Base-by-base conservation (phyloP, 2,329 filamentous ascomycete species). In the Colletotrichum musicola region DNA sequence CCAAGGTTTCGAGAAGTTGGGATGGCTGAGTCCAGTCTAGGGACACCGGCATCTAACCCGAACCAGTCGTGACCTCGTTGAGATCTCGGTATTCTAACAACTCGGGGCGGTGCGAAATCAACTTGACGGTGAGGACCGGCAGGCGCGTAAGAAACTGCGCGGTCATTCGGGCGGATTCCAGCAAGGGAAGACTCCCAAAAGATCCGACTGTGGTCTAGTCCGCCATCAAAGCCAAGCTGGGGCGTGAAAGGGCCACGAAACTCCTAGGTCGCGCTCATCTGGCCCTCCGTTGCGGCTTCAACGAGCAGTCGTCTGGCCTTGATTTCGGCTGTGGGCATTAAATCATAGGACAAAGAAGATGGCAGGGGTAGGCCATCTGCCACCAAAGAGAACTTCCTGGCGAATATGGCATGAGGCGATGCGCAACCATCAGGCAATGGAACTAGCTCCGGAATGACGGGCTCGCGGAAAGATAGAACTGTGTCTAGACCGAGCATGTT, bases 201-300 rank as follows among this genome's bases (percentile, higher is more conserved):
- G 25, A 60, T 55, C 78, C 80, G 83, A 54, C 77, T 75, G 64
- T 81, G 82, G 63, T 84, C 82, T 47, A 83, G 75, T 1, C 82
- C 81, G 18, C 82, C 79, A 68, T 84, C 82, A 53, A 82, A 83
- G 58, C 82, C 82, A 22, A 84, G 76, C 60, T 83, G 80, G 13
- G 82, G 81, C 1, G 81, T 84, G 27, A 84, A 82, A 0, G 82
- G 82, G 2, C 81, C 81, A 4, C 77, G 77, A 64, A 83, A 82
- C 42, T 73, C 75, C 76, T 76, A 77, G 2, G 75, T 61, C 7
- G 71, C 65, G 46, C 72, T 73, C 22, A 80, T 38, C 9, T 77
- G 55, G 10, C 74, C 78, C 30, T 71, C 70, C 46, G 71, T 71
- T 30, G 72, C 73, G 20, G 76, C 75, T 61, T 76, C 73, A 16